phyloP scores from a whole-genome alignment of 176 grass and related monocot species.

The Melocanna baccifera region DNA sequence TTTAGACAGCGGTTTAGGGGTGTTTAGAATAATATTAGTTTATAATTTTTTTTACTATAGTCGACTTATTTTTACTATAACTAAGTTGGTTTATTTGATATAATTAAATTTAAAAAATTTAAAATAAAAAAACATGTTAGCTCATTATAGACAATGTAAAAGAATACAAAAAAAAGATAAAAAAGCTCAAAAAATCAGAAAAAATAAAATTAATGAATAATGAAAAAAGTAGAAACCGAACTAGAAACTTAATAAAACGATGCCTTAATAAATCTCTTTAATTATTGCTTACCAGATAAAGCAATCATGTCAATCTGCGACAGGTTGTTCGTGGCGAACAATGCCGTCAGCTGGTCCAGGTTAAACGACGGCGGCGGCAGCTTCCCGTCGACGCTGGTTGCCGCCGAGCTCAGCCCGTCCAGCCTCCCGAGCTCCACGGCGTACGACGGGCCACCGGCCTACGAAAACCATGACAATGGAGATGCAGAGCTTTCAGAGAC shows the following conservation, averaged over 20 bases:
- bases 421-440: conserved; percentile 73
- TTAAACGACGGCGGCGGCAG: conserved; percentile 65
- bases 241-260: too few relatives aligned
- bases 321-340: conserved; percentile 79
- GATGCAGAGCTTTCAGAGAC: not conserved
- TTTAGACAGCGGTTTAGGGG: not conserved
- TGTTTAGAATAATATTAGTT: too few relatives aligned
- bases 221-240: too few relatives aligned
- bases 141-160: too few relatives aligned
- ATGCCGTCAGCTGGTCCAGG: conserved; percentile 62
- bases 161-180: too few relatives aligned
- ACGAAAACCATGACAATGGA: not conserved
- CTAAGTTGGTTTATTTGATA: too few relatives aligned
- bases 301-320: conserved; percentile 87
- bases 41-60: too few relatives aligned
- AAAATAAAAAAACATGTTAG: too few relatives aligned
- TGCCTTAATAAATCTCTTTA: not conserved
- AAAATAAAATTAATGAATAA: too few relatives aligned
- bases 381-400: conserved; percentile 57
- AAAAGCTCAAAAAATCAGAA: too few relatives aligned
- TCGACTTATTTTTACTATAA: too few relatives aligned
- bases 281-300: conserved; percentile 61
- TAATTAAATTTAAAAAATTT: too few relatives aligned
- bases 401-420: conserved; percentile 80
- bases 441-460: conserved; percentile 79